Conservation (phyloP, 495 filamentous ascomycete genomes). For the Podospora pseudocomata region DNA sequence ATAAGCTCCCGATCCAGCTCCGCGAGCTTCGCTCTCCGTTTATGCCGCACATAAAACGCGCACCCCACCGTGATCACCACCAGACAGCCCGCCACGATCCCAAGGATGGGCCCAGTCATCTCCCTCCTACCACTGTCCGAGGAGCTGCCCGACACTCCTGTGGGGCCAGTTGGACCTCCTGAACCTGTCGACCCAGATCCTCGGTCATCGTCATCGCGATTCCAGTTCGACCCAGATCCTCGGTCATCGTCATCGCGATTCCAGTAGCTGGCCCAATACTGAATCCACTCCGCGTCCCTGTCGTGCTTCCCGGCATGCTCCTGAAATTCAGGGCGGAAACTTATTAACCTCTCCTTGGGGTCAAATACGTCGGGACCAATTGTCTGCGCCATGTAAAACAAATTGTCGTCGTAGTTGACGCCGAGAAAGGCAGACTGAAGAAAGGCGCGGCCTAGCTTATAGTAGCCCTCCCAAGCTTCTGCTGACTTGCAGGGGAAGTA, state of each 20-base stretch:
- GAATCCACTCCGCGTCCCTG: neutral
- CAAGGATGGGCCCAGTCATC: neutral
- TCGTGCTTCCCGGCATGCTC: neutral
- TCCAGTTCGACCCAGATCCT: neutral
- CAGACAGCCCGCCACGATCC: neutral
- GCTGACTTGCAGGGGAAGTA: conserved; percentile 15
- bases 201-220: neutral
- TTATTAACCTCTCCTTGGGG: neutral
- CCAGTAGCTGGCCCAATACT: neutral
- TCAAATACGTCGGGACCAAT: neutral
- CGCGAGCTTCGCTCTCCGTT: neutral
- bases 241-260: neutral
- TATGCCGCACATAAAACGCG: neutral
- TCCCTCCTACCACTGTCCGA: neutral
- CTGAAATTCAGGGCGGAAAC: neutral
- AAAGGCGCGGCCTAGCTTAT: conserved; percentile 9
- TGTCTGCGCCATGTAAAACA: conserved; percentile 9
- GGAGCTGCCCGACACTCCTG: neutral
- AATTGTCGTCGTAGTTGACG: conserved; percentile 2
- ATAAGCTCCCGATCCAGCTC: neutral
- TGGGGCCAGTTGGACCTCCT: neutral
- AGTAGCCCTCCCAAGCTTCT: neutral
- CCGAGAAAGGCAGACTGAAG: conserved; percentile 15
- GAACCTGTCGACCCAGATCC: neutral
- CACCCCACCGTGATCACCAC: neutral